Evolutionary conservation across 75 land plant species (phyloP).

Genomic region (Pinus taeda): DNA sequence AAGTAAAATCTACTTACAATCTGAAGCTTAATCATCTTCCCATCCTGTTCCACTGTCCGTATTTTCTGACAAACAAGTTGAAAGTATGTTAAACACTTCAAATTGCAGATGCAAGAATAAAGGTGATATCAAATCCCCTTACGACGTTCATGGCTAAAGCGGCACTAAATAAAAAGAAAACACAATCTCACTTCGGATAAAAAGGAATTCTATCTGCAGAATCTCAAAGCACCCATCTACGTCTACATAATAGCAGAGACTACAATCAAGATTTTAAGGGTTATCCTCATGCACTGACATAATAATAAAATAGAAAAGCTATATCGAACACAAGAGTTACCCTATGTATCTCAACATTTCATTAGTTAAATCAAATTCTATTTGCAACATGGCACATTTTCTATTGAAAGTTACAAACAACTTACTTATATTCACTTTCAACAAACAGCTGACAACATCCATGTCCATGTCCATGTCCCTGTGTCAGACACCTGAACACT

Average conservation of each 20-base stretch:
- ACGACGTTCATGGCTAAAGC: neutral
- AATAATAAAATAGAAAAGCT: no score
- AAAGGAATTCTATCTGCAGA: neutral
- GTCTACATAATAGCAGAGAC: neutral
- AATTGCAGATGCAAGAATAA: neutral
- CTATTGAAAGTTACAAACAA: neutral
- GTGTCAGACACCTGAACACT: no score
- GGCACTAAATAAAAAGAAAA: neutral
- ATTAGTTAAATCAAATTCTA: neutral
- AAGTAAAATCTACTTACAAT: constrained; percentile 25
- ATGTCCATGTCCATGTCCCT: no score
- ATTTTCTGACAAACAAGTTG: constrained; percentile 32
- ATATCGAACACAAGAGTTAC: neutral
- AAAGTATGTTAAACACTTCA: neutral
- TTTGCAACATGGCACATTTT: neutral
- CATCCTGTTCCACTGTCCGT: constrained; percentile 57
- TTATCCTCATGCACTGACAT: neutral
- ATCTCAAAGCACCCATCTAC: neutral
- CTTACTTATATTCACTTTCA: neutral
- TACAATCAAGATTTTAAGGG: neutral
- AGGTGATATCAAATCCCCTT: neutral
- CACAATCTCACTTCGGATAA: neutral
- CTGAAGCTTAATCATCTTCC: constrained; percentile 54
- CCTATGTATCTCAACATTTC: neutral
- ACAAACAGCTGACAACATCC: no score